A percentile compares a stretch with the other conserved stretches of the same genome.
phyloP scores from a whole-genome alignment of 176 grass and related monocot species.

The Metroxylon sagu region DNA sequence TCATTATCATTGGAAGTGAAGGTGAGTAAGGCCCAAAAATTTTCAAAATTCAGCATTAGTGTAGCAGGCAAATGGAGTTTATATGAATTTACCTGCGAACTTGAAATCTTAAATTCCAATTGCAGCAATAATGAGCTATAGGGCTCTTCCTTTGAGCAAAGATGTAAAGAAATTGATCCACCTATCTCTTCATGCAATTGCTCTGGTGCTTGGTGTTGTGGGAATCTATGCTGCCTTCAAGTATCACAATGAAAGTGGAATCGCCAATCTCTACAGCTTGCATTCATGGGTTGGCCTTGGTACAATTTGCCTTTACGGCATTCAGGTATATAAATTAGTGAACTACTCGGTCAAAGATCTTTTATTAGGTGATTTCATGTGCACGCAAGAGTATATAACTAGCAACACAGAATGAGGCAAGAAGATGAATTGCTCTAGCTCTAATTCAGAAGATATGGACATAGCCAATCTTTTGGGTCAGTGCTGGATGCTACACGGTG shows the following conservation, averaged over 20 bases:
- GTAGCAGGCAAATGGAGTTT: no score
- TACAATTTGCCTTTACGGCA: slow-evolving; percentile 46
- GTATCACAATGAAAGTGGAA: slow-evolving; percentile 54
- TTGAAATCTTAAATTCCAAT: background rate
- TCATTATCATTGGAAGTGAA: slow-evolving; percentile 74
- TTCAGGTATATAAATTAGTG: slow-evolving; percentile 29
- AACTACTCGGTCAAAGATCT: background rate
- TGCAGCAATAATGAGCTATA: slow-evolving; percentile 71
- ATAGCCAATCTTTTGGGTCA: no score
- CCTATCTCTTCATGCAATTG: slow-evolving; percentile 50
- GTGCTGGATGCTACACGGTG: no score
- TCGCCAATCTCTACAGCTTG: slow-evolving; percentile 74
- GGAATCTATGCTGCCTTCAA: slow-evolving; percentile 74
- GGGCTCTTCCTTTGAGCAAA: slow-evolving; percentile 38
- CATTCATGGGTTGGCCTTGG: slow-evolving; percentile 69
- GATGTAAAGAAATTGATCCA: slow-evolving; percentile 46
- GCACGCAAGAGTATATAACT: no score
- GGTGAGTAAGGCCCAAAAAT: slow-evolving; percentile 22
- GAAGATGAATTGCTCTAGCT: no score
- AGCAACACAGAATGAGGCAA: no score
- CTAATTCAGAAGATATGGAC: no score
- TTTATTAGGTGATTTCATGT: no score
- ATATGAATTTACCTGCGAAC: no score
- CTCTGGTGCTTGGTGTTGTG: slow-evolving; percentile 26
- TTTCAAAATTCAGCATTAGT: no score